These are phyloP conservation scores for Biancaea sappan DNA, from an alignment of 306 rosid species.

Conservation along the genomic window DNA sequence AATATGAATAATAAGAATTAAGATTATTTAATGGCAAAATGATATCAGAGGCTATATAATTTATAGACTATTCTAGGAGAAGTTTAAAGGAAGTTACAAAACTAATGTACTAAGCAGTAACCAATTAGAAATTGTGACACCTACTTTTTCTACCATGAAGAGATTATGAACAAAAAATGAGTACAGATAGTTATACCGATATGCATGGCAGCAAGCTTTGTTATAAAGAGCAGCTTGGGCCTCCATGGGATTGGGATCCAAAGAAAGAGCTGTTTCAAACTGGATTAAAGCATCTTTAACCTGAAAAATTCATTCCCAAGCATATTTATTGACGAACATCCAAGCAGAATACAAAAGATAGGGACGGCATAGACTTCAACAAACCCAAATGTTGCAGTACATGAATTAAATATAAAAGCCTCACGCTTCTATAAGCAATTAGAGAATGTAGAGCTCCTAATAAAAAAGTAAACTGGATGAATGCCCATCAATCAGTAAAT, in stretches of 20 bases:
- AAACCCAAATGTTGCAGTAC: background rate
- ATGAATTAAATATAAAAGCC: background rate
- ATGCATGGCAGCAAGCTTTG: slow-evolving; percentile 98
- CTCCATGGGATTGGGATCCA: slow-evolving; percentile 84
- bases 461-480: background rate
- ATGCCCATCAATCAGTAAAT: background rate
- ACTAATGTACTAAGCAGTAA: slow-evolving; percentile 4
- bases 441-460: background rate
- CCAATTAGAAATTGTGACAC: slow-evolving; percentile 7
- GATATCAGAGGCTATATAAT: slow-evolving; percentile 12
- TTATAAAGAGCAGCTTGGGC: slow-evolving; percentile 95
- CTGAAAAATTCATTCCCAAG: slow-evolving; percentile 49
- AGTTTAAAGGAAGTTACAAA: slow-evolving; percentile 1
- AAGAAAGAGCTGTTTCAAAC: slow-evolving; percentile 81
- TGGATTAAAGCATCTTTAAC: slow-evolving; percentile 90
- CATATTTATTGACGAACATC: slow-evolving; percentile 1
- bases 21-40: background rate
- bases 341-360: background rate
- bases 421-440: background rate
- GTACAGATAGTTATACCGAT: slow-evolving; percentile 48
- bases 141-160: background rate
- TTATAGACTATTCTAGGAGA: background rate
- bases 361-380: background rate
- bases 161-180: background rate
- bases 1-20: slow-evolving; percentile 22